Percentiles rank a stretch among this genome's conserved stretches.
Evolutionary conservation across 2,329 filamentous ascomycete genomes (phyloP).

Genomic region (Venturia asperata): DNA sequence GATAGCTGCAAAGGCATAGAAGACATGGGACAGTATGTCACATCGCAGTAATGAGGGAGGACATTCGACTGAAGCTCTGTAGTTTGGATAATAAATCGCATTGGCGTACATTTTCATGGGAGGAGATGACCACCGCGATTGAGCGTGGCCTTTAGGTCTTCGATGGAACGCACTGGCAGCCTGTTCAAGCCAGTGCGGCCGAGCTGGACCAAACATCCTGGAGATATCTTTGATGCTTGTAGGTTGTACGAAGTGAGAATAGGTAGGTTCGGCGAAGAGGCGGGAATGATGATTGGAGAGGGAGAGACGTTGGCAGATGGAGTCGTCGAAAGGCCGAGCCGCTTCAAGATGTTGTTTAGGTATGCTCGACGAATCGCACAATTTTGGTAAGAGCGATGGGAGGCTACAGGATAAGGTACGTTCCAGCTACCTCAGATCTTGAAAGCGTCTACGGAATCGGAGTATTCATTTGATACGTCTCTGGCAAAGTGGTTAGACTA

Average conservation of each 20-base stretch:
- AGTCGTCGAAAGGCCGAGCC: neutral
- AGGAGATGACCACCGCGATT: constrained; percentile 16
- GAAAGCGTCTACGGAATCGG: too few relatives aligned
- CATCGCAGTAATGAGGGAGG: constrained; percentile 69
- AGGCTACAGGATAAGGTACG: neutral
- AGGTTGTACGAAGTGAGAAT: neutral
- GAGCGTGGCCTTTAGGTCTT: constrained; percentile 2
- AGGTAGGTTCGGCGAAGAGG: neutral
- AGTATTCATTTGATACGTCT: neutral
- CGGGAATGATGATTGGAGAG: neutral
- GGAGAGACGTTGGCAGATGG: neutral
- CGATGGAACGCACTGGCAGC: constrained; percentile 14
- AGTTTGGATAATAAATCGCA: constrained; percentile 79
- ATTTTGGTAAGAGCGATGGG: neutral
- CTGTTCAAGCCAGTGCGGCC: constrained; percentile 21
- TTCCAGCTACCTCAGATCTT: neutral
- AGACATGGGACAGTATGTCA: constrained; percentile 70
- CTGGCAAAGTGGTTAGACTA: neutral
- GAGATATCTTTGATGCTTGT: neutral
- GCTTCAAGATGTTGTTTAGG: neutral
- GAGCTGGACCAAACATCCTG: constrained; percentile 21
- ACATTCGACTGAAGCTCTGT: constrained; percentile 63
- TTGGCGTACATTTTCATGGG: constrained; percentile 47
- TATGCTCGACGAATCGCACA: neutral
- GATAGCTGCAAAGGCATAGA: constrained; percentile 70